Conservation (phyloP, 352 stramenopile genomes). For the Albugo laibachii region DNA sequence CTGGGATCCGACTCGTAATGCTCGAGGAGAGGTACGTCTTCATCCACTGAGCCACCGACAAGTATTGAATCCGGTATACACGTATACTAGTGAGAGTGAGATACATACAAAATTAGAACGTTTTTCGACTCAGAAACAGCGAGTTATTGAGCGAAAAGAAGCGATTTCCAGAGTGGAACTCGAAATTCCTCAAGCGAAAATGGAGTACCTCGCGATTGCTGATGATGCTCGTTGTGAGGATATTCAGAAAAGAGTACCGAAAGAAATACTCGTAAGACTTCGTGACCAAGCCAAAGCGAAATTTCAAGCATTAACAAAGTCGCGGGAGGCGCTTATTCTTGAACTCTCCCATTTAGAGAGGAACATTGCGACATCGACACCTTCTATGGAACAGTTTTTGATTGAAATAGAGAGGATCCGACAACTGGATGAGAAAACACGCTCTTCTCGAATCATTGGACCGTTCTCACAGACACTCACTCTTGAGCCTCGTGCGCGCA, state of each 20-base stretch:
- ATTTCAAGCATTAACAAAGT: constrained; percentile 24
- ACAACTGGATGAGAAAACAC: constrained; percentile 15
- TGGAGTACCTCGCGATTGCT: constrained; percentile 50
- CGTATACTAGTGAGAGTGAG: constrained; percentile 44
- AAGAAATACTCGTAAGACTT: constrained; percentile 33
- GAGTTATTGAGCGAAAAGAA: constrained; percentile 21
- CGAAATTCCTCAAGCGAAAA: constrained; percentile 43
- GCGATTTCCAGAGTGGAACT: constrained; percentile 18
- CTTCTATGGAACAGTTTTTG: constrained; percentile 40
- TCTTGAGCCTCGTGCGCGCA: constrained; percentile 26
- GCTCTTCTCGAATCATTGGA: constrained; percentile 18
- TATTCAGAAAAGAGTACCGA: constrained; percentile 35
- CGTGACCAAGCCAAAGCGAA: constrained; percentile 42
- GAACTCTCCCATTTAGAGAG: constrained; percentile 28
- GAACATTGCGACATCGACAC: constrained; percentile 19
- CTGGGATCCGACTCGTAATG: constrained; percentile 24
- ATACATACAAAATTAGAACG: constrained; percentile 28
- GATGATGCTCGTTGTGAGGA: constrained; percentile 50
- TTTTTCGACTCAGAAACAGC: constrained; percentile 31
- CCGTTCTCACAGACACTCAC: constrained; percentile 29
- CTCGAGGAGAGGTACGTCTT: constrained; percentile 25
- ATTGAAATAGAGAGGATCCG: constrained; percentile 32
- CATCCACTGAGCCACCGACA: constrained; percentile 36
- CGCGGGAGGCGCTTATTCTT: constrained; percentile 19
- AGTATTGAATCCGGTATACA: constrained; percentile 39